A percentile compares a stretch with the other conserved stretches of the same genome.
These are phyloP conservation scores for Phaeosphaeriaceae sp. DNA, from an alignment of 2,329 filamentous ascomycete species.

Conservation along the genomic window DNA sequence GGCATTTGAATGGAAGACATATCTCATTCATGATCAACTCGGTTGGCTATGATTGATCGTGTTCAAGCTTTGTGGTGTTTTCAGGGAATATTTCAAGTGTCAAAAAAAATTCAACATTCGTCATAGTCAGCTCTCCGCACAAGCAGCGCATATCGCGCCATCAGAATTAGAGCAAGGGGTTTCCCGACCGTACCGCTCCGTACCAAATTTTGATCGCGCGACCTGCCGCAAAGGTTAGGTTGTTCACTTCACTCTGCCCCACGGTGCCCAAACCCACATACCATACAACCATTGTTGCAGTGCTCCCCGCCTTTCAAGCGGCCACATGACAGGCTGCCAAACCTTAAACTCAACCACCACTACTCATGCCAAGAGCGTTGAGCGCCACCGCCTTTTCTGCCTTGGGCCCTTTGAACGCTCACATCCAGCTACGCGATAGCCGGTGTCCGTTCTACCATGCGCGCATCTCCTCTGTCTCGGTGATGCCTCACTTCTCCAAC, in stretches of 20 bases:
- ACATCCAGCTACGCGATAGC: background rate
- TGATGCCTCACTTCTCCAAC: background rate
- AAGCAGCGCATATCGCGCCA: background rate
- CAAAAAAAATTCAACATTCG: background rate
- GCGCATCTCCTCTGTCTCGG: constrained; percentile 5
- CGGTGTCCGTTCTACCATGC: background rate
- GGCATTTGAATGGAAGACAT: background rate
- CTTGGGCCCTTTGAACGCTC: background rate
- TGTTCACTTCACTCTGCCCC: too few relatives aligned
- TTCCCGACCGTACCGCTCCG: constrained; percentile 7
- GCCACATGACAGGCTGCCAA: background rate
- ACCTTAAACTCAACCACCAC: background rate
- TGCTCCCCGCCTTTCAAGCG: background rate
- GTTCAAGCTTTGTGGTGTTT: constrained; percentile 15
- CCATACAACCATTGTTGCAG: background rate
- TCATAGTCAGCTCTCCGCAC: background rate
- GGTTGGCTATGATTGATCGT: constrained; percentile 20
- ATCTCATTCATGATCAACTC: constrained; percentile 20
- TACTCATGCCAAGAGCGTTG: constrained; percentile 4
- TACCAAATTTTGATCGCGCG: constrained; percentile 1
- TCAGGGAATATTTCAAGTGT: constrained; percentile 9
- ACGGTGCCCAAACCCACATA: background rate
- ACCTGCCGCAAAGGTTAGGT: constrained; percentile 2
- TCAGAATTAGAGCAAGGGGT: background rate
- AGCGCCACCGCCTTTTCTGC: background rate